phyloP scores from a whole-genome alignment of 164 flowering plant genomes.

The Vitis labrusca region DNA sequence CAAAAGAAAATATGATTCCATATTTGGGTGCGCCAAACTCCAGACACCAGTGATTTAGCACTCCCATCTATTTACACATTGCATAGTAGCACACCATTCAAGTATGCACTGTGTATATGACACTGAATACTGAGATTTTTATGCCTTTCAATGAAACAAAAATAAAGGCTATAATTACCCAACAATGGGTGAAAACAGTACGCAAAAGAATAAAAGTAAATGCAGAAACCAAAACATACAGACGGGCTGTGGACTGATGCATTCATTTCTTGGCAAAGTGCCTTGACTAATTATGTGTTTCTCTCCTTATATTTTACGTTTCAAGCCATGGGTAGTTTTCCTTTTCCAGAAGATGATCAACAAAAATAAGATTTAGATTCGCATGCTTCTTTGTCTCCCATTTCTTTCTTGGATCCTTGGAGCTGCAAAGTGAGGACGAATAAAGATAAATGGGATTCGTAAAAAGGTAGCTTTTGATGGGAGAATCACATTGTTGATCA shows the following conservation, averaged over 20 bases:
- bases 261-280: constrained; percentile 10
- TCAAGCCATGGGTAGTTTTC: not conserved
- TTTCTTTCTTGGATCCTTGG: constrained; percentile 29
- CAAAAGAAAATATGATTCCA: not conserved
- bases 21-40: not conserved
- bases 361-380: constrained; percentile 10
- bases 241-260: constrained; percentile 11
- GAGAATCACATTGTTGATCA: not conserved
- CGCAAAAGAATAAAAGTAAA: not conserved
- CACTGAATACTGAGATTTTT: constrained; percentile 1
- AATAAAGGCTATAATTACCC: not conserved
- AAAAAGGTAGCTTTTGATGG: not conserved
- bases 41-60: not conserved
- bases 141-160: not conserved
- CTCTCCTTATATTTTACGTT: not conserved
- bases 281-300: constrained; percentile 6
- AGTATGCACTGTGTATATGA: constrained; percentile 8
- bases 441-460: not conserved
- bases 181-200: constrained; percentile 1
- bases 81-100: not conserved
- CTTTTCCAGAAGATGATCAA: not conserved
- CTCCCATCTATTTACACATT: not conserved
- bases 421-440: constrained; percentile 30
- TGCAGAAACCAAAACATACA: constrained; percentile 11
- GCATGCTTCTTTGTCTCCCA: constrained; percentile 21